These are phyloP conservation scores for Phytomonas serpens DNA, from an alignment of 208 protist species.

Conservation along the genomic window DNA sequence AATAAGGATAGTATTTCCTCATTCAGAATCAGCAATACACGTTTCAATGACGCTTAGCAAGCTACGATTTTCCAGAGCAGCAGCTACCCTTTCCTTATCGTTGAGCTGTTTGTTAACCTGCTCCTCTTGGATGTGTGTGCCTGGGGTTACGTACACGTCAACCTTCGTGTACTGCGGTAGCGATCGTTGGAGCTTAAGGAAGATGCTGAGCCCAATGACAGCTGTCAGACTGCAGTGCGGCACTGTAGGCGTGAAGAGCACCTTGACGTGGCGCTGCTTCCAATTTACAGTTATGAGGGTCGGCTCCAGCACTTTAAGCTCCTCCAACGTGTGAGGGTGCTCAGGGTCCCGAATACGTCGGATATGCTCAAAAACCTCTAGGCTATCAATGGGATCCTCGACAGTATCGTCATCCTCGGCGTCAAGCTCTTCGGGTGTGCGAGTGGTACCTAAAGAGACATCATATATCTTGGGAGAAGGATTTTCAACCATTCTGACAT, in stretches of 20 bases:
- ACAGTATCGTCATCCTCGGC: constrained; percentile 51
- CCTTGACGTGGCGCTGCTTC: constrained; percentile 50
- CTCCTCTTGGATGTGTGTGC: constrained; percentile 92
- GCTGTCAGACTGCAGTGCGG: constrained; percentile 98
- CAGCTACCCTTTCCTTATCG: constrained; percentile 98
- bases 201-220: constrained; percentile 97
- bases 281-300: constrained; percentile 88
- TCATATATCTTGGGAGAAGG: constrained; percentile 58
- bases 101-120: constrained; percentile 98
- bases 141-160: constrained; percentile 88
- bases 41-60: constrained; percentile 81
- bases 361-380: constrained; percentile 95
- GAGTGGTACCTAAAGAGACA: constrained; percentile 10
- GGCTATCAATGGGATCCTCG: constrained; percentile 85
- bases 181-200: constrained; percentile 92
- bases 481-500: constrained; percentile 38
- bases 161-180: constrained; percentile 94
- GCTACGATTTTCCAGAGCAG: constrained; percentile 95
- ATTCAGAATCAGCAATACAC: constrained; percentile 61
- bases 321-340: constrained; percentile 97
- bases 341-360: constrained; percentile 97
- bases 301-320: constrained; percentile 93
- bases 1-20: background rate
- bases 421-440: constrained; percentile 28
- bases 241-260: constrained; percentile 97